Conservation (phyloP, 2,329 filamentous ascomycete genomes). For the Aspergillus fischeri region DNA sequence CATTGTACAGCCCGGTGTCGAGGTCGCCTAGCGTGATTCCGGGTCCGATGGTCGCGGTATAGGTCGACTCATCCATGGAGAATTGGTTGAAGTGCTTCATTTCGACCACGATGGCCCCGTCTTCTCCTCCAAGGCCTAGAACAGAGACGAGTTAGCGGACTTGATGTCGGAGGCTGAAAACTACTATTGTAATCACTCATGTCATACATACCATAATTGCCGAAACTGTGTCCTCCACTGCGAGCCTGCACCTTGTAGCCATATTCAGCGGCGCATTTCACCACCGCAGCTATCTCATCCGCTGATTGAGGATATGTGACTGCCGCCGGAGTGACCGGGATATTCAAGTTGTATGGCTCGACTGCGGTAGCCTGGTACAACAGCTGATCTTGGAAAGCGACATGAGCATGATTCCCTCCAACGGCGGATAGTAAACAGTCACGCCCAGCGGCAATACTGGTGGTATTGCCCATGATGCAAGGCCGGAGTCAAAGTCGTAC, state of each 20-base stretch:
- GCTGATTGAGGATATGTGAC: slow-evolving; percentile 32
- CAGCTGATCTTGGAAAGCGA: slow-evolving; percentile 14
- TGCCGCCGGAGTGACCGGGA: slow-evolving; percentile 27
- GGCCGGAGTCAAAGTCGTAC: too few relatives aligned
- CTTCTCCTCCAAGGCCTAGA: slow-evolving; percentile 30
- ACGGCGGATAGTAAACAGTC: slow-evolving; percentile 20
- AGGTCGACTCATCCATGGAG: slow-evolving; percentile 26
- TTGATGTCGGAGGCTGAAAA: neutral
- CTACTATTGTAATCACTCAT: neutral
- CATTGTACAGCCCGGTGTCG: slow-evolving; percentile 24
- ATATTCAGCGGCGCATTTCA: slow-evolving; percentile 43
- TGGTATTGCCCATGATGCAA: neutral
- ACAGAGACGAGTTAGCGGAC: neutral
- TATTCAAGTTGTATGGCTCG: slow-evolving; percentile 24
- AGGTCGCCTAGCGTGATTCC: slow-evolving; percentile 34
- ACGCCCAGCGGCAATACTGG: neutral
- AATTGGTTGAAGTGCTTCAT: slow-evolving; percentile 30
- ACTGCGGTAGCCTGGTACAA: slow-evolving; percentile 13
- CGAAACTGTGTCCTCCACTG: slow-evolving; percentile 54
- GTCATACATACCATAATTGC: slow-evolving; percentile 41
- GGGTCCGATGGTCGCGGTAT: slow-evolving; percentile 33
- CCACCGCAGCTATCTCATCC: slow-evolving; percentile 42
- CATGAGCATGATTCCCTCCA: neutral
- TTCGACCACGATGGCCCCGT: slow-evolving; percentile 31
- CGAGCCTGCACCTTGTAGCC: slow-evolving; percentile 49